Percentiles rank a stretch among this genome's conserved stretches.
Evolutionary conservation across 805 yeast genomes (phyloP).

Genomic region (Candida coleopterorum): DNA sequence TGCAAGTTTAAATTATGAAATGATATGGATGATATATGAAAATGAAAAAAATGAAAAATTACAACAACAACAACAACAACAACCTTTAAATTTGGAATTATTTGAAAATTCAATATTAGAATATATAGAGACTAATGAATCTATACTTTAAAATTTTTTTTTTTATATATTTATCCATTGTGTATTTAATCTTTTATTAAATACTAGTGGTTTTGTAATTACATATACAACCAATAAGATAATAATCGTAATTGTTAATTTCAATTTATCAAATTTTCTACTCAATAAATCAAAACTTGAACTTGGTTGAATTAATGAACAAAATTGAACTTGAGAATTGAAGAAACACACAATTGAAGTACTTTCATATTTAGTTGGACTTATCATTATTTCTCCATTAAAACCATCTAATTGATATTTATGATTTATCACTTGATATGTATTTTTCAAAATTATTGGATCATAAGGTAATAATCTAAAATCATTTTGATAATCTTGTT

Average conservation of each 20-base stretch:
- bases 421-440: constrained; percentile 31
- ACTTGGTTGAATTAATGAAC: constrained; percentile 76
- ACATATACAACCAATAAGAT: constrained; percentile 44
- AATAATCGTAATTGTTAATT: constrained; percentile 56
- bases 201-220: constrained; percentile 55
- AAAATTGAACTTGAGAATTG: constrained; percentile 62
- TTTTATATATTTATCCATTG: constrained; percentile 42
- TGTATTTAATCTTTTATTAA: constrained; percentile 46
- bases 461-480: constrained; percentile 61
- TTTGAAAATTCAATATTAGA: too few relatives aligned
- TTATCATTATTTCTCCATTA: constrained; percentile 20
- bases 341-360: constrained; percentile 66
- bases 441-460: constrained; percentile 48
- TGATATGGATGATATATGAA: constrained; percentile 35
- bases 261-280: constrained; percentile 59
- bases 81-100: too few relatives aligned
- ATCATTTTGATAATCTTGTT: constrained; percentile 49
- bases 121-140: background rate
- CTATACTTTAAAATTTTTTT: background rate
- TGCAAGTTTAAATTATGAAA: constrained; percentile 33
- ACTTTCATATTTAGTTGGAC: constrained; percentile 68
- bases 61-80: too few relatives aligned
- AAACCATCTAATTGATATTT: constrained; percentile 24
- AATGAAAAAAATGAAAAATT: too few relatives aligned
- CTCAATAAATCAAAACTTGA: constrained; percentile 75